Base-by-base conservation (phyloP, 2,329 filamentous ascomycete genomes). In the Trichoderma oligosporum region DNA sequence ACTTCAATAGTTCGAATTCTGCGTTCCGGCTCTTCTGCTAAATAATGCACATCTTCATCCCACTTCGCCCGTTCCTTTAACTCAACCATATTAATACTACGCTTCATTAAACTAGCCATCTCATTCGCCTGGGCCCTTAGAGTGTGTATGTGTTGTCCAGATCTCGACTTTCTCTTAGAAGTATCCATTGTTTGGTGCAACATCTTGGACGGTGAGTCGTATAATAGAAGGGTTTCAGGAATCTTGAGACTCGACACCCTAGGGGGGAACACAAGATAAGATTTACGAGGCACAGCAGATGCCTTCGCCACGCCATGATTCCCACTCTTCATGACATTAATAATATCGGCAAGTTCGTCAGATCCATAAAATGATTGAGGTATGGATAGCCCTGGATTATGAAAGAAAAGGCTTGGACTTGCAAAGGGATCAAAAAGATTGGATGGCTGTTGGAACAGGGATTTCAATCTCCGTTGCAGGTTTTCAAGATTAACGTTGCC, bases 381-480 rank as follows among this genome's bases (percentile, higher is more conserved):
- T 0, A 78, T 70, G 0, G 71, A 62, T 4, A 82, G 58, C 0
- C 78, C 79, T 0, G 82, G 68, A 0, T 75, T 79, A 49, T 80
- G 80, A 63, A 86, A 85, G 64, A 86, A 80, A 1, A 86, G 72
- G 51, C 74, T 73, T 0, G 84, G 76, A 58, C 81, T 84, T 4
- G 77, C 81, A 66, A 86, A 86, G 0, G 79, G 69, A 62, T 87
- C 84, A 60, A 86, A 85, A 27, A 84, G 67, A 58, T 79, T 68
- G 1, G 65, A 65, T 0, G 83, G 81, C 0, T 61, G 63, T 8
- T 62, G 61, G 64, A 86, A 86, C n/a, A 84, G 71, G 4, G 58
- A 60, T 0, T 71, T 66, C 25, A 75, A 60, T 29, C 70, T 67
- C 6, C 69, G 61, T 36, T 73, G 68, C 24, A 82, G 60, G 36